Conservation (phyloP, 2,329 filamentous ascomycete genomes). For the Colletotrichum godetiae region DNA sequence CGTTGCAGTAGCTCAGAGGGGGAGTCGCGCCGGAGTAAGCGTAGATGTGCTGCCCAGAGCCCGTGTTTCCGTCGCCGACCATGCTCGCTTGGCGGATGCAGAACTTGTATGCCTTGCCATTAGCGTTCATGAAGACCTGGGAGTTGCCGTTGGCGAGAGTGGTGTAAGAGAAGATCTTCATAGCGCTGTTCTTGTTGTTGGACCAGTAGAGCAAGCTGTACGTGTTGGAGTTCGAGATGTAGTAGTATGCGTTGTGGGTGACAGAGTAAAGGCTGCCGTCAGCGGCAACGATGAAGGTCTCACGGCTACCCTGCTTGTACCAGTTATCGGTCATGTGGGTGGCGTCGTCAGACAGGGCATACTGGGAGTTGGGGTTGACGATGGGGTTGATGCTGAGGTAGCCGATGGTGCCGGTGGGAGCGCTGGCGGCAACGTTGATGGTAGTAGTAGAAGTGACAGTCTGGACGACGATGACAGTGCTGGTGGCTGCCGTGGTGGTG, state of each 20-base stretch:
- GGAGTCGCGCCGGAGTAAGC: background rate
- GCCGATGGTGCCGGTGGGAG: background rate
- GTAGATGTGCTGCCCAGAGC: background rate
- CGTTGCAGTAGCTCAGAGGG: background rate
- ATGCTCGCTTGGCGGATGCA: background rate
- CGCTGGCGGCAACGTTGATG: background rate
- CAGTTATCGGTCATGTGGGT: constrained; percentile 13
- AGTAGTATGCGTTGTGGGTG: background rate
- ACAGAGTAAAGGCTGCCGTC: background rate
- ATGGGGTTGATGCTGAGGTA: background rate
- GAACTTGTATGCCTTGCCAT: background rate
- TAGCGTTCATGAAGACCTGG: background rate
- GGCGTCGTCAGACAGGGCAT: background rate
- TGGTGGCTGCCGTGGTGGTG: background rate
- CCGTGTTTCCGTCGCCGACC: background rate
- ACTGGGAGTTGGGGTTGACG: background rate
- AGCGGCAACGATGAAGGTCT: constrained; percentile 3
- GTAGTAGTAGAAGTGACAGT: background rate
- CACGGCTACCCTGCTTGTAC: background rate
- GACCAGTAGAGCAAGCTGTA: background rate
- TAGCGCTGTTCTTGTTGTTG: background rate
- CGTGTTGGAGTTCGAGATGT: background rate
- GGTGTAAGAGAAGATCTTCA: background rate
- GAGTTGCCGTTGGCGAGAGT: background rate
- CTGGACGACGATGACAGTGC: background rate